Conservation (phyloP, 2,329 filamentous ascomycete species). For the Claviceps sorghi region DNA sequence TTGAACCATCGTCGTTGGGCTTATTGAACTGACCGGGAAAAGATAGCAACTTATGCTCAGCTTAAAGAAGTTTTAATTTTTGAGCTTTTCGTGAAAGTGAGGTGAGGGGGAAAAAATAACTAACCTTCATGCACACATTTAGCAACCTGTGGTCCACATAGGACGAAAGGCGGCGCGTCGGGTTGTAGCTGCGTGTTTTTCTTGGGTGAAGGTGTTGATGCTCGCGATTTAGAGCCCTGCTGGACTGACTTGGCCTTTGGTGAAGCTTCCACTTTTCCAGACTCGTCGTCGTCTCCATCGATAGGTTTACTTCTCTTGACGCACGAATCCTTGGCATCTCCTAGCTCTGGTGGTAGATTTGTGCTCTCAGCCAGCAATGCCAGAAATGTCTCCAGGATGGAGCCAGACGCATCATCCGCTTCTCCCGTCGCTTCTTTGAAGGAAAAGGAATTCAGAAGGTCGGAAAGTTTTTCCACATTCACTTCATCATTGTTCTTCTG, state of each 20-base stretch:
- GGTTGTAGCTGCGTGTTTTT: not conserved
- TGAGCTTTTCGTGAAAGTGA: not conserved
- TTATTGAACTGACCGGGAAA: conserved; percentile 1
- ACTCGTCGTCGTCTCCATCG: not conserved
- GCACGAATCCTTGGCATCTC: not conserved
- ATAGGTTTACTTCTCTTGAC: not conserved
- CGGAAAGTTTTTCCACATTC: not conserved
- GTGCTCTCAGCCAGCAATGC: not conserved
- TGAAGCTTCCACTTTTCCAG: not conserved
- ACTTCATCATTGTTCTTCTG: not conserved
- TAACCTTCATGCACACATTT: not conserved
- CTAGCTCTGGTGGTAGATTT: not conserved
- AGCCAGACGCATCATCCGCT: not conserved
- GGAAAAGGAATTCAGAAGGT: conserved; percentile 3
- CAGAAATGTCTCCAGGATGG: conserved; percentile 4
- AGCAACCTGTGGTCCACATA: not conserved
- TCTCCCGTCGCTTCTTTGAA: not conserved
- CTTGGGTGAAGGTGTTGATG: not conserved
- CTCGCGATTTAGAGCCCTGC: not conserved
- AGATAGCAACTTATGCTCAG: not conserved
- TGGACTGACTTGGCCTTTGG: not conserved
- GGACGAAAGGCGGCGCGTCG: not conserved
- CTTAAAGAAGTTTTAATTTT: not conserved
- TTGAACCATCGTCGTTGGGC: not conserved
- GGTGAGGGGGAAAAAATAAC: too few relatives aligned